Evolutionary conservation across 345 rosid genomes (phyloP).

Genomic region (Eucalyptus globulus): DNA sequence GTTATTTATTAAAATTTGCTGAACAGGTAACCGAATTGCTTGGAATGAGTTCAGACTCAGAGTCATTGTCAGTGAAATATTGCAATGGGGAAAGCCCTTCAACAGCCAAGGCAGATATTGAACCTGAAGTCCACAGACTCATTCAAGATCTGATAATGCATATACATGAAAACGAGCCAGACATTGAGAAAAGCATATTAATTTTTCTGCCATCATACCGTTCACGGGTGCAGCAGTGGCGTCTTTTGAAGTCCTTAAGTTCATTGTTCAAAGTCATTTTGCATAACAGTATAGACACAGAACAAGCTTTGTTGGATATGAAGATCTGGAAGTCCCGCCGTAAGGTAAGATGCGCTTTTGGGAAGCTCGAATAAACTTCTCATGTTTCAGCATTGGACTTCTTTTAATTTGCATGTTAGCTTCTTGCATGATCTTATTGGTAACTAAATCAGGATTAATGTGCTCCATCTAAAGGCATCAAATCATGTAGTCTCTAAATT

Average conservation of each 20-base stretch:
- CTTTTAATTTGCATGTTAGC: background rate
- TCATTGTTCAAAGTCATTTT: constrained; percentile 62
- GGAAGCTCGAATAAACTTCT: background rate
- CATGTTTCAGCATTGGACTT: background rate
- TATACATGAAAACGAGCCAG: constrained; percentile 69
- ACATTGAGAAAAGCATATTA: constrained; percentile 81
- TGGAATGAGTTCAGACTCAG: constrained; percentile 47
- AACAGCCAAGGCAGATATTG: constrained; percentile 44
- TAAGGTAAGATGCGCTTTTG: constrained; percentile 30
- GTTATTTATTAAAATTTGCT: background rate
- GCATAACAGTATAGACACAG: constrained; percentile 70
- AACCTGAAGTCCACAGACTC: constrained; percentile 61
- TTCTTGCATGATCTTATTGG: background rate
- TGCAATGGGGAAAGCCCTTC: constrained; percentile 58
- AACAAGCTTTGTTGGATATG: constrained; percentile 79
- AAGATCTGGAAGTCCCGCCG: constrained; percentile 78
- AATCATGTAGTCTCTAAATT: background rate
- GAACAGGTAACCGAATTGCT: constrained; percentile 57
- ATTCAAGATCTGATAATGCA: constrained; percentile 57
- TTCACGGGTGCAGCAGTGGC: constrained; percentile 75
- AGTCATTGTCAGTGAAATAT: constrained; percentile 22
- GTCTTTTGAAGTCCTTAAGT: constrained; percentile 35
- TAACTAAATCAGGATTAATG: background rate
- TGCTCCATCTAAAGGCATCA: background rate
- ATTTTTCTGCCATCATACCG: constrained; percentile 87